phyloP scores from a whole-genome alignment of 306 rosid genomes.

The Dryas octopetala region DNA sequence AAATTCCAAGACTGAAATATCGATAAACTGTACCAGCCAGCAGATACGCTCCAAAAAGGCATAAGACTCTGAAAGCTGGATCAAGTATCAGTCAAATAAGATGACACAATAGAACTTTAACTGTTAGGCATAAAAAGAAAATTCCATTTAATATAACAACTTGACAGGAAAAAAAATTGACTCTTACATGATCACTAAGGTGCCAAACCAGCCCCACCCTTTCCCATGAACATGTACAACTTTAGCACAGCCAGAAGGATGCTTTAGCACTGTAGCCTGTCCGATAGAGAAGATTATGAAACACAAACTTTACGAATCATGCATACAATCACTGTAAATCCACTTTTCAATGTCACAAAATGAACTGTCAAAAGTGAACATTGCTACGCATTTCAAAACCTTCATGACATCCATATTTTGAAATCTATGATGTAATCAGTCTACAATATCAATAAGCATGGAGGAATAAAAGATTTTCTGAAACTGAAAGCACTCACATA shows the following conservation, averaged over 20 bases:
- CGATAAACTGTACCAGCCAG: slow-evolving; percentile 71
- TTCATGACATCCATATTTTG: slow-evolving; percentile 13
- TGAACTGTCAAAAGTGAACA: neutral
- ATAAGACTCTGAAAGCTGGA: slow-evolving; percentile 54
- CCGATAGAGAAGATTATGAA: slow-evolving; percentile 30
- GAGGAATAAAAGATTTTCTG: slow-evolving; percentile 6
- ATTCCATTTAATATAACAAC: neutral
- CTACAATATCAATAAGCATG: neutral
- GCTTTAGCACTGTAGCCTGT: slow-evolving; percentile 77
- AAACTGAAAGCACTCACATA: slow-evolving; percentile 64
- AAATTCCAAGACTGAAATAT: slow-evolving; percentile 54
- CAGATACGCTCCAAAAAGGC: slow-evolving; percentile 77
- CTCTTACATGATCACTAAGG: slow-evolving; percentile 54
- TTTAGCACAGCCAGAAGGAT: slow-evolving; percentile 91
- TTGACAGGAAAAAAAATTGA: neutral
- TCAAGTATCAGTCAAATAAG: slow-evolving; percentile 16
- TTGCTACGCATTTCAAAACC: slow-evolving; percentile 4
- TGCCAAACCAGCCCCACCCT: slow-evolving; percentile 86
- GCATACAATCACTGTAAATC: neutral
- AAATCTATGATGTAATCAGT: neutral
- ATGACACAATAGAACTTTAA: slow-evolving; percentile 25
- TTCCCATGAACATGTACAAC: slow-evolving; percentile 46
- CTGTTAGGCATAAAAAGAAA: neutral
- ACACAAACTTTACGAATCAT: neutral
- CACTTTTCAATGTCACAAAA: neutral